Evolutionary conservation across 495 filamentous ascomycete genomes (phyloP).

Genomic region (Talaromyces adpressus): DNA sequence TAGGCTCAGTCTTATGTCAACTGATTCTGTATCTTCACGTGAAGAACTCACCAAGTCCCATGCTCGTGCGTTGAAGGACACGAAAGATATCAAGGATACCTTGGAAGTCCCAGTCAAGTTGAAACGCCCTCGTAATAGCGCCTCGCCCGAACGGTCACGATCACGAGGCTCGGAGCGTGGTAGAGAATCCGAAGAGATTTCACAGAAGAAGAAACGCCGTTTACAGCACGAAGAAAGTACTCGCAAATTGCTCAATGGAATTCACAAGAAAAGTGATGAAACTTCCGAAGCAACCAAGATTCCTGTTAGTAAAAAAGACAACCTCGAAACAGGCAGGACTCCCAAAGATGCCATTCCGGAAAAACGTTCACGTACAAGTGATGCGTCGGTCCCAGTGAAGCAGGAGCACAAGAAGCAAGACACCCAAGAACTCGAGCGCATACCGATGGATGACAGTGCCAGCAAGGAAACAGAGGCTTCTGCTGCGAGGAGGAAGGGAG

Average conservation of each 20-base stretch:
- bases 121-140: constrained; percentile 62
- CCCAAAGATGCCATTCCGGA: constrained; percentile 5
- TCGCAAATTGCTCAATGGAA: constrained; percentile 25
- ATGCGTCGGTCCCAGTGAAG: constrained; percentile 17
- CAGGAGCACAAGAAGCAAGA: constrained; percentile 26
- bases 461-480: constrained; percentile 13
- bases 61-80: constrained; percentile 30
- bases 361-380: constrained; percentile 8
- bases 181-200: constrained; percentile 6
- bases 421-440: constrained; percentile 21
- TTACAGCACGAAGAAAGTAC: constrained; percentile 37
- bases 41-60: constrained; percentile 29
- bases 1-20: constrained; percentile 31
- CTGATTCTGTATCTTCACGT: constrained; percentile 35
- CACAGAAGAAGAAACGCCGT: constrained; percentile 43
- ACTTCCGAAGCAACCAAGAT: constrained; percentile 19
- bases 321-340: constrained; percentile 15
- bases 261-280: constrained; percentile 22
- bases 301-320: constrained; percentile 19
- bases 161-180: constrained; percentile 34
- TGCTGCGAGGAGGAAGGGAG: constrained; percentile 16
- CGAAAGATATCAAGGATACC: constrained; percentile 31
- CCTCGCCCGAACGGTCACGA: constrained; percentile 56
- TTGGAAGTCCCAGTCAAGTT: constrained; percentile 19
- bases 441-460: constrained; percentile 18